These are phyloP conservation scores for Schizosaccharomyces pombe DNA, from an alignment of 805 yeast species.

Conservation along the genomic window ASM294v3 CU329670.1:4159001-4159500, in stretches of 20 bases:
- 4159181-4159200: conserved; percentile 68
- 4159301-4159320: conserved; percentile 72
- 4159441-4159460: neutral
- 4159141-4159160: conserved; percentile 58
- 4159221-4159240: conserved; percentile 84
- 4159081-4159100: conserved; percentile 82
- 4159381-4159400: conserved; percentile 39
- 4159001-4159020: neutral
- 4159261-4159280: conserved; percentile 47
- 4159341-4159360: conserved; percentile 89
- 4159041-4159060: conserved; percentile 4
- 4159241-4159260: conserved; percentile 53
- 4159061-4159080: conserved; percentile 39
- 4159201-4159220: conserved; percentile 45
- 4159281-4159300: conserved; percentile 65
- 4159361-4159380: conserved; percentile 72
- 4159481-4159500: neutral
- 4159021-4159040: neutral
- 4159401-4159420: neutral
- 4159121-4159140: conserved; percentile 71
- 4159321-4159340: conserved; percentile 55
- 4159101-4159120: conserved; percentile 67
- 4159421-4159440: neutral
- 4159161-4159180: conserved; percentile 68
- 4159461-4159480: neutral